Evolutionary conservation across 345 rosid species (phyloP).

Genomic region (Eucalyptus coolabah): DNA sequence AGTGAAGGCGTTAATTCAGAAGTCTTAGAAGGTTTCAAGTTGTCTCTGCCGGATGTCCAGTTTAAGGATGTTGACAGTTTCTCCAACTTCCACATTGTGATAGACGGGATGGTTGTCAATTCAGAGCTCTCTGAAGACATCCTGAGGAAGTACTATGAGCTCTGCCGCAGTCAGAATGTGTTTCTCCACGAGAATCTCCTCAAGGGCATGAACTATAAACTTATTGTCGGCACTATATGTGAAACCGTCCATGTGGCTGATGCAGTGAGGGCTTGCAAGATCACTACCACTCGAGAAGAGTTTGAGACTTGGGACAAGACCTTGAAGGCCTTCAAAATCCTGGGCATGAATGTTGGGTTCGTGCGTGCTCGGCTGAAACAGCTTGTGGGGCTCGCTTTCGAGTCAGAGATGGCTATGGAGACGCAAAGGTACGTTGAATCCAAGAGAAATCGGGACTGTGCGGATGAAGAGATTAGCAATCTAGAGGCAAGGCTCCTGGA

Average conservation of each 20-base stretch:
- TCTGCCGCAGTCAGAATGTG: conserved; percentile 45
- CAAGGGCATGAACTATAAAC: conserved; percentile 35
- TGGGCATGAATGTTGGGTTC: conserved; percentile 63
- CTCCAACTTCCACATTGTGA: conserved; percentile 29
- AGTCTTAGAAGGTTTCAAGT: conserved; percentile 49
- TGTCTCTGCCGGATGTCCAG: conserved; percentile 19
- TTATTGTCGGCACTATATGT: conserved; percentile 34
- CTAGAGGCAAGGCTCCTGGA: conserved; percentile 37
- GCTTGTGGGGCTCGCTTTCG: conserved; percentile 34
- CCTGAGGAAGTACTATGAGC: conserved; percentile 36
- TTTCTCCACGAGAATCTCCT: conserved; percentile 47
- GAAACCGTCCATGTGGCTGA: conserved; percentile 59
- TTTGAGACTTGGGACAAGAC: conserved; percentile 44
- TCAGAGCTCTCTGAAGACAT: conserved; percentile 39
- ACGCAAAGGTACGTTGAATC: conserved; percentile 47
- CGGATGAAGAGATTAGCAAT: conserved; percentile 28
- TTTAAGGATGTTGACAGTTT: conserved; percentile 25
- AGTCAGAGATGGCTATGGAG: conserved; percentile 33
- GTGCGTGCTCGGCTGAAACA: conserved; percentile 27
- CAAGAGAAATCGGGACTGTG: conserved; percentile 11
- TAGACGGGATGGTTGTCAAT: conserved; percentile 35
- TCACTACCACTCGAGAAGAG: conserved; percentile 33
- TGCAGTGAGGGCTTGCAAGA: conserved; percentile 33
- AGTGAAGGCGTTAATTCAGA: conserved; percentile 60
- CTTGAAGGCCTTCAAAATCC: conserved; percentile 43